Conservation (phyloP, 2,329 filamentous ascomycete species). For the Zarea fungicola region DNA sequence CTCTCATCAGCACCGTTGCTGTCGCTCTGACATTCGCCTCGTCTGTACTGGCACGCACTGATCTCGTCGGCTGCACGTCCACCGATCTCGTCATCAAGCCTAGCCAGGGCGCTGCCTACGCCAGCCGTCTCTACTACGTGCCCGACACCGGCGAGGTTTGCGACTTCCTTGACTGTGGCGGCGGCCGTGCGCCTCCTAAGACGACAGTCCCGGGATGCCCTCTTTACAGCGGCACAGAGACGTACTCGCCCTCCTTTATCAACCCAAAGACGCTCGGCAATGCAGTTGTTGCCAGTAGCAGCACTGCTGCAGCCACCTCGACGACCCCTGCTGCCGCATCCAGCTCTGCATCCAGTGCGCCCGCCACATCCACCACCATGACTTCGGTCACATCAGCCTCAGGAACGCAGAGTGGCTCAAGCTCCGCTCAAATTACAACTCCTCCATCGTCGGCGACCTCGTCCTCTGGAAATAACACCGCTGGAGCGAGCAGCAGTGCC, state of each 20-base stretch:
- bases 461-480: too few species aligned
- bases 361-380: too few species aligned
- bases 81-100: constrained; percentile 28
- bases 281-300: neutral
- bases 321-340: too few species aligned
- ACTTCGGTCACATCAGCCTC: too few species aligned
- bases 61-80: constrained; percentile 41
- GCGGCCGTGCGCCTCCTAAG: constrained; percentile 60
- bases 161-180: constrained; percentile 60
- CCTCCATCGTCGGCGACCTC: too few species aligned
- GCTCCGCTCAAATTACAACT: too few species aligned
- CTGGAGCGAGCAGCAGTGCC: too few species aligned
- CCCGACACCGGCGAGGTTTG: constrained; percentile 61
- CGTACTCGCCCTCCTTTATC: constrained; percentile 41
- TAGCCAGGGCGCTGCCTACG: constrained; percentile 31
- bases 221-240: constrained; percentile 45
- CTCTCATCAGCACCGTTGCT: constrained; percentile 21
- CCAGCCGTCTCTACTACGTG: constrained; percentile 42
- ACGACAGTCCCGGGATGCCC: constrained; percentile 57
- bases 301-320: too few species aligned
- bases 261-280: constrained; percentile 25
- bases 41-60: constrained; percentile 37
- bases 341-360: too few species aligned
- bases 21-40: constrained; percentile 26
- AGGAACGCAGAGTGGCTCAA: too few species aligned